Base-by-base conservation (phyloP, 1,284 basidiomycete species). In the Pterulicium gracile region DNA sequence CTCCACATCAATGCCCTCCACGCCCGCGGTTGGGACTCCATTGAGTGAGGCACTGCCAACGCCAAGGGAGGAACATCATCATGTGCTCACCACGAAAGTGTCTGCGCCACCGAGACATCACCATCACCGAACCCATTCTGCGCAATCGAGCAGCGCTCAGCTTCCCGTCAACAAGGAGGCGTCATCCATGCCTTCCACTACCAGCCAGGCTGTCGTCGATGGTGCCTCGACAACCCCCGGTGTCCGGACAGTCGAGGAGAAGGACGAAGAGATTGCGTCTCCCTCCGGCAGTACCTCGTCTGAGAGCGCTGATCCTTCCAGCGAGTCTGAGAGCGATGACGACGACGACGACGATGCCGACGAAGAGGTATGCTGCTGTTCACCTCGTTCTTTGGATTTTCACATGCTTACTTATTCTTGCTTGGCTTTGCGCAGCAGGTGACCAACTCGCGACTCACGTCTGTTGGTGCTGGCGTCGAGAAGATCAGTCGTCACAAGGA, bases 401-500 rank as follows among this genome's bases (percentile, higher is more conserved):
- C 10, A 10, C 27, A 32, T n/a, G n/a, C n/a, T 32, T 32, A 32
- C 27, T 32, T 10, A 32, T n/a, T 32, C n/a, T 10, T 10, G n/a
- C 27, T 32, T 32, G n/a, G n/a, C 27, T 32, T 32, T 15, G 60
- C 57, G 23, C 51, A 50, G 32, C 49, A 58, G 14, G 55, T 60
- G 32, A 57, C 57, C 47, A 52, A 55, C 47, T 56, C 57, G 49
- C 58, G 71, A 51, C 61, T 60, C 54, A 67, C 65, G 5, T 65
- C 65, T 27, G 54, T 75, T 3, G 70, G 78, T 19, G 82, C 82
- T 10, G 79, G 81, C 22, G 74, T 86, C 34, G 83, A 86, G 66
- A 82, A 83, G 63, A 68, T 85, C 53, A 79, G 75, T 56, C 66
- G 79, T 52, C 82, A 84, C 53, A 66, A 70, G 53, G 62, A 68